These are phyloP conservation scores for Kwoniella dejecticola DNA, from an alignment of 768 basidiomycete genomes.

Conservation along the genomic window DNA sequence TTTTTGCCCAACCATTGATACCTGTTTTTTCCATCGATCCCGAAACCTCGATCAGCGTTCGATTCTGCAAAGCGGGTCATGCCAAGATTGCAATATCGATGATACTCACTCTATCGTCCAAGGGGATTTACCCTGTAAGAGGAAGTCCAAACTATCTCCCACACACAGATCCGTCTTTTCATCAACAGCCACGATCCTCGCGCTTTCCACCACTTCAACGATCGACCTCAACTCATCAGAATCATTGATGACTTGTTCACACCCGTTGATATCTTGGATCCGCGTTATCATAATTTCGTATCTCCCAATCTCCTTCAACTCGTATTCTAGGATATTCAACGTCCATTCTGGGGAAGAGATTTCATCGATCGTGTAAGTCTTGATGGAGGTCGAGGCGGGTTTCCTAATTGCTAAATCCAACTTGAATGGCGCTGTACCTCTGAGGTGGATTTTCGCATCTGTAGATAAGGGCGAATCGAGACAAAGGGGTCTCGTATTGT, in stretches of 20 bases:
- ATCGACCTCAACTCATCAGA: constrained; percentile 57
- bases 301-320: constrained; percentile 75
- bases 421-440: constrained; percentile 84
- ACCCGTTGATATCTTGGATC: constrained; percentile 76
- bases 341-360: constrained; percentile 64
- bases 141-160: constrained; percentile 85
- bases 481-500: constrained; percentile 71
- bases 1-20: constrained; percentile 78
- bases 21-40: constrained; percentile 56
- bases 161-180: constrained; percentile 79
- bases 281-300: constrained; percentile 77
- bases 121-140: constrained; percentile 88
- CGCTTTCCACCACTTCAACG: constrained; percentile 93
- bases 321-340: constrained; percentile 66
- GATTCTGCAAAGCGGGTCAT: too few relatives aligned
- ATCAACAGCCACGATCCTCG: constrained; percentile 83
- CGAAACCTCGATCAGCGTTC: too few relatives aligned
- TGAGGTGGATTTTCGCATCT: constrained; percentile 74
- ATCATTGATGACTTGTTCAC: constrained; percentile 68
- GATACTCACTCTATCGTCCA: constrained; percentile 70
- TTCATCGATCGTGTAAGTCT: constrained; percentile 57
- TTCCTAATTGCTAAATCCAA: constrained; percentile 68
- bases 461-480: constrained; percentile 64
- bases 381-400: constrained; percentile 70
- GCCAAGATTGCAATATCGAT: too few relatives aligned